Evolutionary conservation across 371 early-diverging fungal genomes (phyloP), one percentile per base, ranked within the genome.

Genomic region (Mucor saturninus): DNA sequence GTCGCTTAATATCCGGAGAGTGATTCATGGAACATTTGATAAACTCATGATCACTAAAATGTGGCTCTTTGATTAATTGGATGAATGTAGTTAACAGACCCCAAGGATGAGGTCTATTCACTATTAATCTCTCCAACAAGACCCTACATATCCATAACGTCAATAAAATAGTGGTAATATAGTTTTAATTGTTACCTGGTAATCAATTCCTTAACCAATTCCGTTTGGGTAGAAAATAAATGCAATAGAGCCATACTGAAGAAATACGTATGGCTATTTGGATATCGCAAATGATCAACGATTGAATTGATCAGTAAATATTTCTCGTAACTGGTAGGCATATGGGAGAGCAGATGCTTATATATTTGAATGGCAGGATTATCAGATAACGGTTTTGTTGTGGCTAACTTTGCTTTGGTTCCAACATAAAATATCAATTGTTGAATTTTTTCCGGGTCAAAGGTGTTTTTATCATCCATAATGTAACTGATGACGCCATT

Each of bases 81-180:
- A 96, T 97, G 68, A 98, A 93, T 2, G 98, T 95, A 10, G 96
- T 91, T 63, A 96, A 81, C 56, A 98, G 75, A n/a, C 97, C 97
- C 94, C 97, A 97, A 50, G 98, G 98, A 79, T 96, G 96, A n/a
- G 98, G 98, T 46, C 97, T 82, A 79, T 95, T 94, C n/a, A 94
- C 98, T 65, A 98, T 92, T 53, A 97, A 79, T 45, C 98, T 88
- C 75, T 98, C 98, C 64, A 97, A 73, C 39, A 98, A 77, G 3
- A 96, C 96, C 32, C 80, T 78, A 50, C 3, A 30, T 4, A 50
- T 9, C 10, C 6, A 26, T 11, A 28, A 29, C 11, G 15, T 28
- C 14, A 48, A 14, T 48, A 21, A 48, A 28, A 11, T 11, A 42
- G 4, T 42, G 28, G 8, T 7, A 48, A 48, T 43, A 14, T 9